Base-by-base conservation (phyloP, 1,284 basidiomycete species). In the Tetrapyrgos nigripes region DNA sequence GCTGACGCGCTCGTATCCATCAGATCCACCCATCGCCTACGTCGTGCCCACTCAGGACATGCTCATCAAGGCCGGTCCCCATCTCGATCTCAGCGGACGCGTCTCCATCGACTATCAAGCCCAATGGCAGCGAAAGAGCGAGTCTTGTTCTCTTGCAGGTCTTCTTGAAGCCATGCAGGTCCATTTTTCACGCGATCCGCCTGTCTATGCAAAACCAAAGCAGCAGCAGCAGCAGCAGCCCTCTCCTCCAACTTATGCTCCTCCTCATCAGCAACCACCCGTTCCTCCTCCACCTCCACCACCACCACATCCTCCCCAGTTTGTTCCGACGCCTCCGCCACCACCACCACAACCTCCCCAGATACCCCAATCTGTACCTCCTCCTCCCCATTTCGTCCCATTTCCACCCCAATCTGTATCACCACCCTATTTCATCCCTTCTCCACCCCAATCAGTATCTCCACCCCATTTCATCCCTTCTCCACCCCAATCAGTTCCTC, bases 11-110 rank as follows among this genome's bases (percentile, higher is more conserved):
- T 89, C 93, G 45, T 97, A 94, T 70, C 95, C 95, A 2, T 80
- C 83, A 45, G 79, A 82, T 29, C 87, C 95, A 1, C 97, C 97
- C 8, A 85, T 99, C 67, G 83, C 85, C n/a, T 98, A 94, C 76
- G 96, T 99, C 62, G 90, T 94, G 11, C 97, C 97, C n/a, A 98
- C 95, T 1, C 83, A 80, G 51, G 90, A 93, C 66, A 96, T 99
- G 92, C 88, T 96, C 58, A 86, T 99, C 64, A 87, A 89, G 62
- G 83, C 92, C 26, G 86, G 91, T 13, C 83, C 81, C 50, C 81
- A 86, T 66, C 83, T 98, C 62, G 95, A 98, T 67, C 86, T 91
- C 49, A 94, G 92, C 68, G 97, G 97, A 9, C 81, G 83, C 64
- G 93, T 86, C 66, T 75, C 73, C 40, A 78, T 86, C 46, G 84